Evolutionary conservation across 2,329 filamentous ascomycete species (phyloP), one percentile per base, ranked within the genome.

Genomic region (Furcasterigmium sp.): DNA sequence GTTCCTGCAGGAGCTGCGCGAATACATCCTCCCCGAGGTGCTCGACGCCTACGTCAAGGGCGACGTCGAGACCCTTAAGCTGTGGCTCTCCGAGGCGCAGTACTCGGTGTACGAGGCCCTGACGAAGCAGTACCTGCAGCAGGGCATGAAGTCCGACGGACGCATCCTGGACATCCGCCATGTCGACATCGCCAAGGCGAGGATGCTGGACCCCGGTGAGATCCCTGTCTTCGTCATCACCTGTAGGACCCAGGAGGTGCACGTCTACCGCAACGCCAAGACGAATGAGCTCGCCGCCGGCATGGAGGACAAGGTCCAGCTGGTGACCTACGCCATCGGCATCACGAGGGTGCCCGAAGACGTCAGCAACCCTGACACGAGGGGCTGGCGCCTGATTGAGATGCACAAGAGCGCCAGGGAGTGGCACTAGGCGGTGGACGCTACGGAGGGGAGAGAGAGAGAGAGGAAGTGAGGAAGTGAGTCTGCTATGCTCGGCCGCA

Each of bases 221-320:
- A 82, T 93, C 32, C 93, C 93, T 3, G 91, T 98, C 20, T 97
- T 98, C 61, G 95, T 98, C 61, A 85, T 98, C 53, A 96, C 91
- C 48, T 95, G 90, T 70, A 79, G 93, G 51, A 96, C 93, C 10
- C 93, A 98, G 63, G 93, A 98, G 67, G 91, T 98, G 10, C 93
- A 98, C 61, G 91, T 97, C 14, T 98, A 96, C 72, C 81, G 87
- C 49, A 95, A 97, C 52, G 82, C 85, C 46, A 97, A 98, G 76
- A 85, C 85, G 1, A 84, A 84, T 51, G 76, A 96, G 64, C 79
- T 98, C 38, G 91, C 91, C 3, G 91, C 91, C 11, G 93, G 93
- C 35, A 97, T 96, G 90, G 93, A 98, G 67, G 93, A 98, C 68
- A 94, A 91, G 70, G 93, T 98, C 19, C 93, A 98, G 68, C 83